These are phyloP conservation scores for Orbilia blumenaviensis DNA, from an alignment of 2,329 filamentous ascomycete genomes.

Conservation along the genomic window DNA sequence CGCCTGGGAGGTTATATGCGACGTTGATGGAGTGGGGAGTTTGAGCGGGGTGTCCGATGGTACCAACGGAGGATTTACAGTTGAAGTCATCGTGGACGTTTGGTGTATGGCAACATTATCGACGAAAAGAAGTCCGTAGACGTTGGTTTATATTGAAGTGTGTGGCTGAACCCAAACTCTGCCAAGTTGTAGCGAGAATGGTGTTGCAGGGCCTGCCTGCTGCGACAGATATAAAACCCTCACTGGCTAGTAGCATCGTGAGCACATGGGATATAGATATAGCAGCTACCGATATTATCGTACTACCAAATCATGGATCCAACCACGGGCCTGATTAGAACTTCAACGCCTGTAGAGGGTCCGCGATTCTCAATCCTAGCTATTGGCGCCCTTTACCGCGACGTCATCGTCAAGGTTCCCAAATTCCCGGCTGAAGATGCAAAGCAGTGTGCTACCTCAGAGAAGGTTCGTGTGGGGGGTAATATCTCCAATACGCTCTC, in stretches of 20 bases:
- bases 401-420: slow-evolving; percentile 66
- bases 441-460: slow-evolving; percentile 72
- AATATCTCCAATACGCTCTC: slow-evolving; percentile 78
- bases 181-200: neutral
- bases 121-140: neutral
- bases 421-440: slow-evolving; percentile 75
- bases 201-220: neutral
- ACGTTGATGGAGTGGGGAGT: slow-evolving; percentile 88
- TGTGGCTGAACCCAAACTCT: no score
- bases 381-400: slow-evolving; percentile 56
- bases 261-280: neutral
- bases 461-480: slow-evolving; percentile 72
- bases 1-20: slow-evolving; percentile 85
- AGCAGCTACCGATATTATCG: neutral
- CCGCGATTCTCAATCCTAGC: slow-evolving; percentile 47
- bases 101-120: slow-evolving; percentile 32
- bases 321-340: neutral
- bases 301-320: neutral
- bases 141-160: neutral
- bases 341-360: neutral
- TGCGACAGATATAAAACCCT: neutral
- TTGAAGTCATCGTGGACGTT: slow-evolving; percentile 47
- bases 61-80: neutral
- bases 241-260: neutral
- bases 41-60: slow-evolving; percentile 26